Evolutionary conservation across 1,139 yeast genomes (phyloP), one percentile per base, ranked within the genome.

Genomic region (Geotrichum candidum): DNA sequence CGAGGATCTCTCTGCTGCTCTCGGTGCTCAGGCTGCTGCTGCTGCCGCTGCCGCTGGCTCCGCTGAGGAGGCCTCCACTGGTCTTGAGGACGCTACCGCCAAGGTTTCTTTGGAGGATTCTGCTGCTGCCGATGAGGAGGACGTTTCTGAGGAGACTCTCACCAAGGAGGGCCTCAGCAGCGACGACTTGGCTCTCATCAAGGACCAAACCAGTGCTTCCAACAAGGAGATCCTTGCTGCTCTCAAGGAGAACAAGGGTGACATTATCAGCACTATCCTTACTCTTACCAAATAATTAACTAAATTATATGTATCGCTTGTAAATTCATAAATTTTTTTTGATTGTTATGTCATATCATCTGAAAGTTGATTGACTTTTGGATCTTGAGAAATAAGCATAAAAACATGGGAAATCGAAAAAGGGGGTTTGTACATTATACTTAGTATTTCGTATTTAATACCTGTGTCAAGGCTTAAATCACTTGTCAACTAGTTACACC

Each of bases 211-310:
- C 71, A 87, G 85, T 73, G 94, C 86, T 66, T 82, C 97, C 63
- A 87, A 92, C 81, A 84, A 84, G 70, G 88, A 90, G 83, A 98
- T 98, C 67, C 89, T 85, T 72, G 88, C 87, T 78, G 96, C 97
- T 70, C 84, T 94, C 77, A 87, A 84, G 78, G 86, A 84, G 70
- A 91, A 92, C 82, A 84, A 90, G 73, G 91, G 94, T 78, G 98
- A 94, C 77, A 86, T 94, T 80, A 97, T 94, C 76, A 92, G 91
- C 75, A 94, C 97, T 70, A 90, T 92, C 76, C 90, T 92, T 96
- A 88, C 90, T 70, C 82, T 92, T 62, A 73, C 78, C 11, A 35
- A 35, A 35, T 35, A 35, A 35, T 6, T 9, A 35, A 35, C 41
- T 35, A 11, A 35, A 35, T 4, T 4, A 27, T 27, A 27, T 27